A percentile compares a stretch with the other conserved stretches of the same genome.
These are phyloP conservation scores for Neodidymelliopsis sp. DNA, from an alignment of 2,329 filamentous ascomycete species.

Conservation along the genomic window DNA sequence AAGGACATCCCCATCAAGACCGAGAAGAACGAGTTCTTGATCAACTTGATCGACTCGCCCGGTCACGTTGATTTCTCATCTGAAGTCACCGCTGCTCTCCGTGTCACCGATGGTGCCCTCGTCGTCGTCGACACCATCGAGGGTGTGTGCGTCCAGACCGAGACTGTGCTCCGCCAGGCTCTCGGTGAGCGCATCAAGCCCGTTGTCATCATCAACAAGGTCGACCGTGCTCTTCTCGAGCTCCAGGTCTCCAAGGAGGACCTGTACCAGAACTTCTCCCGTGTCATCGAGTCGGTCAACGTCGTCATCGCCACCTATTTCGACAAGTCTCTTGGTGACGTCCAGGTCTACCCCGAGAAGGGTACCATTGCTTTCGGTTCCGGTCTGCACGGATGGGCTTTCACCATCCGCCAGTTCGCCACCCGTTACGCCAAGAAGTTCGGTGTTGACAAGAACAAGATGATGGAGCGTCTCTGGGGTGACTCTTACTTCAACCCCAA, in stretches of 20 bases:
- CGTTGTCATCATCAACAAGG: slow-evolving; percentile 99
- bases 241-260: slow-evolving; percentile 99
- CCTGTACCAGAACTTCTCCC: slow-evolving; percentile 98
- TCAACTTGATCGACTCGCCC: slow-evolving; percentile 99
- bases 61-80: slow-evolving; percentile 99
- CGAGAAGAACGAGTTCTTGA: slow-evolving; percentile 95
- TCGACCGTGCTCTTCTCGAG: slow-evolving; percentile 98
- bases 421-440: slow-evolving; percentile 99
- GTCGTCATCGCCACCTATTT: slow-evolving; percentile 99
- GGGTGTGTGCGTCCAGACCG: slow-evolving; percentile 99
- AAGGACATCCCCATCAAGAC: slow-evolving; percentile 94
- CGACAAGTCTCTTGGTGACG: slow-evolving; percentile 95
- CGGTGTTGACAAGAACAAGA: slow-evolving; percentile 99
- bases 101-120: slow-evolving; percentile 99
- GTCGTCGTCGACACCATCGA: slow-evolving; percentile 99
- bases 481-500: slow-evolving; percentile 99
- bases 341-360: slow-evolving; percentile 97
- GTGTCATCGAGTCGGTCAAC: slow-evolving; percentile 99
- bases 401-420: slow-evolving; percentile 98
- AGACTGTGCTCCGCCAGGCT: slow-evolving; percentile 98
- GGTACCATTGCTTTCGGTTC: slow-evolving; percentile 99
- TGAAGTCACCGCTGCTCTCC: slow-evolving; percentile 98
- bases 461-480: slow-evolving; percentile 99
- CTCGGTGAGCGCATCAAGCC: slow-evolving; percentile 99
- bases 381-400: slow-evolving; percentile 99